A percentile compares a stretch with the other conserved stretches of the same genome.
These are phyloP conservation scores for Lolium perenne DNA, from an alignment of 176 grass and related monocot species.

Conservation along the genomic window DNA sequence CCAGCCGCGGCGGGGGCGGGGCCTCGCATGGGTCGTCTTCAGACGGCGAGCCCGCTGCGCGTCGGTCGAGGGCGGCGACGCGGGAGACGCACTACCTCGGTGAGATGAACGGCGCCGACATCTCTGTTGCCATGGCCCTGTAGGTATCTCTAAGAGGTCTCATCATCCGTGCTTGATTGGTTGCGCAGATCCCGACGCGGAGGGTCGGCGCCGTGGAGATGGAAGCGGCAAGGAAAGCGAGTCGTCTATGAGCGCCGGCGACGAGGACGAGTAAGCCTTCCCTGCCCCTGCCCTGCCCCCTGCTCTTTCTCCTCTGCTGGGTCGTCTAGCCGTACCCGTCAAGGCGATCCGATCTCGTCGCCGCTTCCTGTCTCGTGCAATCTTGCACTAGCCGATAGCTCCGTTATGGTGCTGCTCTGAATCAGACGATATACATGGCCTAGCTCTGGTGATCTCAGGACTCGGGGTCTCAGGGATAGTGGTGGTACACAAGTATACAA, in stretches of 20 bases:
- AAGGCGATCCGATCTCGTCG: slow-evolving; percentile 38
- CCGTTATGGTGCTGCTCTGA: background rate
- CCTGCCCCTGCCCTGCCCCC: background rate
- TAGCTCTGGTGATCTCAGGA: slow-evolving; percentile 22
- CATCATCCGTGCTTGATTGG: slow-evolving; percentile 18
- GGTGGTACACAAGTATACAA: background rate
- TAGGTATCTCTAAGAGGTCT: slow-evolving; percentile 28
- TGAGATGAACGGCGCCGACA: slow-evolving; percentile 40
- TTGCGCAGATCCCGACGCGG: slow-evolving; percentile 52
- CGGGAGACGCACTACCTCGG: slow-evolving; percentile 27
- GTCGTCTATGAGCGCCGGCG: slow-evolving; percentile 43
- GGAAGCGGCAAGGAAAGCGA: slow-evolving; percentile 33
- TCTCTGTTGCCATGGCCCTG: slow-evolving; percentile 2
- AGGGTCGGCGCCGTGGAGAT: slow-evolving; percentile 1
- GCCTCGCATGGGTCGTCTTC: slow-evolving; percentile 3
- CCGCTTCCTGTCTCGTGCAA: background rate
- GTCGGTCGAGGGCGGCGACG: background rate
- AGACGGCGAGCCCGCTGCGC: background rate
- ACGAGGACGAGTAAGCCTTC: slow-evolving; percentile 49
- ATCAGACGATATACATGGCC: slow-evolving; percentile 24
- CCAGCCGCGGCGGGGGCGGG: background rate
- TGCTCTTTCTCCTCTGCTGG: slow-evolving; percentile 5
- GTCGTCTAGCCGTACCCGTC: background rate
- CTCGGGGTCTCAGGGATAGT: background rate
- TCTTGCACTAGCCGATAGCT: background rate